Conservation (phyloP, 208 protist genomes). For the Porcisia hertigi region DNA sequence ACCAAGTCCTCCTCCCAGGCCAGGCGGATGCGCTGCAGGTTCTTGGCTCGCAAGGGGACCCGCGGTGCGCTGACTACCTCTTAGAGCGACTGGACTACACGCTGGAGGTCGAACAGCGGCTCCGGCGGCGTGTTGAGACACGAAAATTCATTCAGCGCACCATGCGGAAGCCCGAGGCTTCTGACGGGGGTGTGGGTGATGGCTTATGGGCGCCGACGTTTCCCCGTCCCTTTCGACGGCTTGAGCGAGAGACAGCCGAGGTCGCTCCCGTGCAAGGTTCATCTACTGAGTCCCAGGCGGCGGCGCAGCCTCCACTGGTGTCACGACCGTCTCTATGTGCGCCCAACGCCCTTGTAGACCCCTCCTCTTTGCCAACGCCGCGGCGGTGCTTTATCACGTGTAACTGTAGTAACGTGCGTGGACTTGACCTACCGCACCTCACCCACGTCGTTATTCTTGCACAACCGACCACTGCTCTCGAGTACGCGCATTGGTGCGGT, state of each 20-base stretch:
- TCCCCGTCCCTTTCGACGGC: background rate
- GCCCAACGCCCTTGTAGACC: background rate
- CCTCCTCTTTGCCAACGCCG: background rate
- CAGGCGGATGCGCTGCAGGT: constrained; percentile 26
- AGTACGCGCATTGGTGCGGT: constrained; percentile 89
- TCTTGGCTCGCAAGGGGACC: background rate
- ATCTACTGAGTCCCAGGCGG: background rate
- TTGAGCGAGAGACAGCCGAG: constrained; percentile 8
- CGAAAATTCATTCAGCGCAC: constrained; percentile 42
- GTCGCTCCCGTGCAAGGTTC: background rate
- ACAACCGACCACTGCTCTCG: constrained; percentile 48
- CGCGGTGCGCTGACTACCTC: constrained; percentile 19
- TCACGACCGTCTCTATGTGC: background rate
- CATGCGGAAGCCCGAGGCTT: constrained; percentile 11
- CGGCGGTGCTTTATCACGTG: constrained; percentile 48
- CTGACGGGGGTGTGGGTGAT: background rate
- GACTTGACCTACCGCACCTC: constrained; percentile 68
- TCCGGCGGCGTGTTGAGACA: constrained; percentile 36
- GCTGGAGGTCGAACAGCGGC: constrained; percentile 34
- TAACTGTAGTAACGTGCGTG: constrained; percentile 55
- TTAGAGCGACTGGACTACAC: constrained; percentile 49
- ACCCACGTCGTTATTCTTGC: constrained; percentile 82
- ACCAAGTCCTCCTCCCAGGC: constrained; percentile 55
- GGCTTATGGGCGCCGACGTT: background rate
- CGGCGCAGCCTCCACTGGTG: background rate